Evolutionary conservation across 495 filamentous ascomycete genomes (phyloP).

Genomic region (Massariosphaeria phaeospora): DNA sequence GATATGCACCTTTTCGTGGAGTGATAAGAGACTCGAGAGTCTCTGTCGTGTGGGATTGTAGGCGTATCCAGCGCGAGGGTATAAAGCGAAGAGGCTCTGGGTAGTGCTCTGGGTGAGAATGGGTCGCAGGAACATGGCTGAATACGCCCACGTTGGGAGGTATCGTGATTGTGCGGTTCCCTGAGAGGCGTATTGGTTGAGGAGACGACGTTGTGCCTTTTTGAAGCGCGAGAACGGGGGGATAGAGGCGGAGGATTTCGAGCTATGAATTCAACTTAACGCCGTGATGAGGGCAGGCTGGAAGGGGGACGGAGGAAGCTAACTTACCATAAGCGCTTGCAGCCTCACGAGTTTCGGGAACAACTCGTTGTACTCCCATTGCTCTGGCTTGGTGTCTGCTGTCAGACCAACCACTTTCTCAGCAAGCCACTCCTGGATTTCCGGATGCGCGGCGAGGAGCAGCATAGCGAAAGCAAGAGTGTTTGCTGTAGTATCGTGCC

Average conservation of each 20-base stretch:
- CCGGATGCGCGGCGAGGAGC: slow-evolving; percentile 19
- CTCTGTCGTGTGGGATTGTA: background rate
- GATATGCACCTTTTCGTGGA: slow-evolving; percentile 12
- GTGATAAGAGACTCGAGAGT: background rate
- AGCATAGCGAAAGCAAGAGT: slow-evolving; percentile 26
- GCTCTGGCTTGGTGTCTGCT: background rate
- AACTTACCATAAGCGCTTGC: slow-evolving; percentile 15
- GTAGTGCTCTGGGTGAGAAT: slow-evolving; percentile 6
- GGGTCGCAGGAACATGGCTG: slow-evolving; percentile 14
- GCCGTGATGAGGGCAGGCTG: background rate
- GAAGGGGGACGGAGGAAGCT: background rate
- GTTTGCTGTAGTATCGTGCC: slow-evolving; percentile 34
- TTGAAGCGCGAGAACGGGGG: slow-evolving; percentile 9
- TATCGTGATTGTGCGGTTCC: background rate
- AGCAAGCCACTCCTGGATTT: slow-evolving; percentile 27
- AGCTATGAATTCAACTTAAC: slow-evolving; percentile 1
- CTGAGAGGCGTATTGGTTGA: slow-evolving; percentile 2
- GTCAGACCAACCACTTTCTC: slow-evolving; percentile 22
- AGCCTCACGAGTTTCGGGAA: slow-evolving; percentile 21
- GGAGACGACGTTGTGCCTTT: slow-evolving; percentile 3
- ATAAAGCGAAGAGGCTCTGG: background rate
- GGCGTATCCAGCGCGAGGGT: slow-evolving; percentile 23
- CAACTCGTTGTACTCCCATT: background rate
- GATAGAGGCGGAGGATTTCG: slow-evolving; percentile 31
- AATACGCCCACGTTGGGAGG: slow-evolving; percentile 1